Evolutionary conservation across 495 filamentous ascomycete genomes (phyloP), one percentile per base, ranked within the genome.

Genomic region (Xylaria nigripes): DNA sequence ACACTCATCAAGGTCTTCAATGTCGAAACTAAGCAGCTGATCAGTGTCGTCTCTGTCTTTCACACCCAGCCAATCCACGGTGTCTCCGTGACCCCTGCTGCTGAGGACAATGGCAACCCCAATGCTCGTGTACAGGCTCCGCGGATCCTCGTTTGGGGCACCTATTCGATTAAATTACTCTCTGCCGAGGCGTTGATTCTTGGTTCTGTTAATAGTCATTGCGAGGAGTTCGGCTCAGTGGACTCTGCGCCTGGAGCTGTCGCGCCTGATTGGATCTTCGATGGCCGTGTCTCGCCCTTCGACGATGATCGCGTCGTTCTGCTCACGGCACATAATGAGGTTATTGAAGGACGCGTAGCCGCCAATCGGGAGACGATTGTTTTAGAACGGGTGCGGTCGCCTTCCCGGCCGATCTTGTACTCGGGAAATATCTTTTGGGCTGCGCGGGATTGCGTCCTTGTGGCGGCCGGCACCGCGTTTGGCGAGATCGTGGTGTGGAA

Each of bases 401-500:
- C 87, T 6, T 89, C 90, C 8, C 79, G 85, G 48, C 93, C 88
- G 5, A 90, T 94, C 50, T 77, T 98, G 13, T 98, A 93, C 63
- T 87, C 90, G 10, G 92, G 90, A 0, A 81, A 90, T 58, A 68
- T 92, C 21, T 61, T 77, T 36, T 81, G 80, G 64, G 66, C 81
- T n/a, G 76, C 77, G 10, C 21, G 65, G 2, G 77, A 75, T 38
- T 70, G 72, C 38, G 65, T 96, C 30, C 74, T 97, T 23, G 76
- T 95, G 13, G 87, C 89, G 24, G 86, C 87, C 1, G 93, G 93
- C 0, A 96, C 94, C 0, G 90, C 89, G 0, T 96, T 95, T 67
- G 93, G 93, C 1, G 90, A 97, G 66, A 86, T 96, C 24, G 73
- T 96, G 12, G 78, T 96, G 2, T 97, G 91, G 92, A 91, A 86